Evolutionary conservation across 345 rosid species (phyloP), one percentile per base, ranked within the genome.

Genomic region (Corchorus olitorius): DNA sequence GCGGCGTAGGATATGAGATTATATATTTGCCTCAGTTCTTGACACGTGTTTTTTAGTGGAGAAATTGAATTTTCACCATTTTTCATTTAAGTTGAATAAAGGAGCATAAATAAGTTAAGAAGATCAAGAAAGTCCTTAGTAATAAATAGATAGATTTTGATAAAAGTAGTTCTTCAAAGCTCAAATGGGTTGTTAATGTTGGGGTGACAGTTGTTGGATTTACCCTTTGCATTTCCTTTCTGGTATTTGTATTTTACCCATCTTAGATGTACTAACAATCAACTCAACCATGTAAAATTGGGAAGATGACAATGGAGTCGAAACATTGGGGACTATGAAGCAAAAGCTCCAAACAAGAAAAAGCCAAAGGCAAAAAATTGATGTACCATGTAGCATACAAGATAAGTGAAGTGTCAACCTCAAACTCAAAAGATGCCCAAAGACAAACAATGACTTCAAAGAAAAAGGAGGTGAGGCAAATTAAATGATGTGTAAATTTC

Each of bases 351-450:
- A 3, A 27, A 60, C 17, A 60, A 5, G 39, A 12, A 12, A 27
- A 60, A 60, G 4, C 17, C 8, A 12, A 27, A 27, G 39, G 14
- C 39, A 61, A 61, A 61, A 14, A 14, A 14, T 46, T 5, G 4
- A 16, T 12, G 2, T 5, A 2, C 48, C 20, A 16, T 19, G 48
- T 16, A 64, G 54, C 71, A 66, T 66, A 19, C 0, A 66, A 66
- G 54, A 45, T 15, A 46, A 66, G 54, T 6, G 71, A 65, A 6
- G 43, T 39, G 6, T 39, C 43, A 39, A 39, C 43, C 54, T 66
- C 71, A 66, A 66, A 9, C 54, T 45, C 71, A 66, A 17, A 65
- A 45, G 70, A 65, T 45, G 70, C 53, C 53, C 33, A 16, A 65
- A 27, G 53, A 65, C 34, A 65, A 65, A 19, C 6, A 14, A 20